A percentile compares a stretch with the other conserved stretches of the same genome.
phyloP scores from a whole-genome alignment of 805 yeast genomes.

The Pichia membranifaciens region DNA sequence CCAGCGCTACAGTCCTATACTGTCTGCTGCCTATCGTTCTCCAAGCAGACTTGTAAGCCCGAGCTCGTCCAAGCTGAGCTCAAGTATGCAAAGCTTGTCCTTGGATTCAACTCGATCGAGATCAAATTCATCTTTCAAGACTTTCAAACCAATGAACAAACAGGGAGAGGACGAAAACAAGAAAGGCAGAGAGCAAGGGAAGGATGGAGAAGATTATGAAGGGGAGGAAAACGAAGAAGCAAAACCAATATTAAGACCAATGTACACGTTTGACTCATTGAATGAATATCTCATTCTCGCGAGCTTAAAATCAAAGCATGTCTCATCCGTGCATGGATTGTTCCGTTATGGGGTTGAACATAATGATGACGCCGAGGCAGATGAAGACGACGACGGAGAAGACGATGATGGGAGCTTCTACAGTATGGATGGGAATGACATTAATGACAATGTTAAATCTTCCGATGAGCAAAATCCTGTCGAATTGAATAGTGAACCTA shows the following conservation, averaged over 20 bases:
- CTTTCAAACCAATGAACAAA: background rate
- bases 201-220: background rate
- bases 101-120: background rate
- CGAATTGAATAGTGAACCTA: background rate
- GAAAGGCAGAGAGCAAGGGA: too few species aligned
- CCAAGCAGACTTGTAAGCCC: background rate
- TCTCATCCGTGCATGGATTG: slow-evolving; percentile 16
- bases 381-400: background rate
- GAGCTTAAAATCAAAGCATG: slow-evolving; percentile 9
- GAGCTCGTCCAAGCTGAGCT: background rate
- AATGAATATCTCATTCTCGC: slow-evolving; percentile 27
- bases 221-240: background rate
- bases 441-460: background rate
- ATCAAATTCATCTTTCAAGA: background rate
- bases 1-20: background rate
- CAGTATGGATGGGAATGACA: background rate
- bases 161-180: background rate
- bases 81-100: background rate
- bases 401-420: background rate
- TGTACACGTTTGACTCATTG: slow-evolving; percentile 17
- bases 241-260: background rate
- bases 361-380: background rate
- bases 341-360: slow-evolving; percentile 4
- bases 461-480: background rate
- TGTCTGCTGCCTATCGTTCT: background rate